These are phyloP conservation scores for Neoboletus magnificus DNA, from an alignment of 768 basidiomycete species.

Conservation along the genomic window DNA sequence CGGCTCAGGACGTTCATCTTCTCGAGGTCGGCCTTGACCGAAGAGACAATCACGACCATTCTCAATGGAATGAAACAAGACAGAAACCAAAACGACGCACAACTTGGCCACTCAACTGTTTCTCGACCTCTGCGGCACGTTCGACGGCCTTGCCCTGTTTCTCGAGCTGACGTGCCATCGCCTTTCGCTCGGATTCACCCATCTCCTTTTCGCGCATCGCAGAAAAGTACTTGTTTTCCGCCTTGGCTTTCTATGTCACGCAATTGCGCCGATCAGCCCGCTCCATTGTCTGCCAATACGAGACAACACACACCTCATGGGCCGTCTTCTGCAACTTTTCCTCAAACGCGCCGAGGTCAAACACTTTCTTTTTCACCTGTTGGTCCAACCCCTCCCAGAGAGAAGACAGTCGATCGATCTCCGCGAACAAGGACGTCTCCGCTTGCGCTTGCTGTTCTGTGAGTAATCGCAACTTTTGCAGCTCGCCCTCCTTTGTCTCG, in stretches of 20 bases:
- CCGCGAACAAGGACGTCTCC: constrained; percentile 73
- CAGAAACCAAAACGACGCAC: constrained; percentile 40
- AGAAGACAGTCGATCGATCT: constrained; percentile 80
- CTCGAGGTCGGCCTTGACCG: constrained; percentile 39
- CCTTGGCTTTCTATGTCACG: constrained; percentile 77
- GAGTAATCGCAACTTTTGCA: constrained; percentile 58
- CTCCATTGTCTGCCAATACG: background rate
- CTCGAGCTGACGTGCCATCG: constrained; percentile 50
- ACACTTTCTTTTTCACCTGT: constrained; percentile 81
- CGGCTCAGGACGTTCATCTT: constrained; percentile 40
- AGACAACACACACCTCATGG: constrained; percentile 57
- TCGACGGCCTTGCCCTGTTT: constrained; percentile 66
- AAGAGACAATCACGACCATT: background rate
- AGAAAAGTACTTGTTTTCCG: constrained; percentile 91
- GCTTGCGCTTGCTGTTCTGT: constrained; percentile 63
- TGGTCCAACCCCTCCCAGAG: constrained; percentile 84
- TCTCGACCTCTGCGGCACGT: constrained; percentile 59
- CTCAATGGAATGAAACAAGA: background rate
- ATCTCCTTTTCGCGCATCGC: constrained; percentile 89
- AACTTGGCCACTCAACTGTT: constrained; percentile 52
- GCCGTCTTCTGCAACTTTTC: constrained; percentile 61
- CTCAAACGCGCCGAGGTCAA: constrained; percentile 73
- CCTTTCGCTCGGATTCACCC: constrained; percentile 71
- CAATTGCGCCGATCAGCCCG: background rate
- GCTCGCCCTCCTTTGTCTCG: constrained; percentile 63